Evolutionary conservation across 331 rosid species (phyloP).

Genomic region (Prunus yedoensis): DNA sequence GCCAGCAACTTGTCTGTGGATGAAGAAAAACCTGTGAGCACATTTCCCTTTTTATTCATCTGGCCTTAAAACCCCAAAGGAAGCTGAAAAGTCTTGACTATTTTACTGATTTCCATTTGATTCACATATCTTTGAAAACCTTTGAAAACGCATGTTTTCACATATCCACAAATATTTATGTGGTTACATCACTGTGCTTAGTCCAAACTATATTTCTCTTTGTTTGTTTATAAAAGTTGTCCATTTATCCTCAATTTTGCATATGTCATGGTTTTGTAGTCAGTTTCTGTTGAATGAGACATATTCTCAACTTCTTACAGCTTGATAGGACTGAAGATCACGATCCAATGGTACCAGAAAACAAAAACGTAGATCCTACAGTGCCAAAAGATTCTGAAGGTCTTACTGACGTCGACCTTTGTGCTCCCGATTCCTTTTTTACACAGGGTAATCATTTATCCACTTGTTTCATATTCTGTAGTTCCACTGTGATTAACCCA

Average conservation of each 20-base stretch:
- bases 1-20: slow-evolving; percentile 33
- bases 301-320: slow-evolving; percentile 62
- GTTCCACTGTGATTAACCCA: slow-evolving; percentile 3
- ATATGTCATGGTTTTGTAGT: slow-evolving; percentile 18
- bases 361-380: slow-evolving; percentile 26
- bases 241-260: neutral
- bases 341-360: slow-evolving; percentile 38
- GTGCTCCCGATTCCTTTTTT: slow-evolving; percentile 54
- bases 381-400: slow-evolving; percentile 29
- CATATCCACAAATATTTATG: neutral
- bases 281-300: slow-evolving; percentile 25
- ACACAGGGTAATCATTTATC: slow-evolving; percentile 43
- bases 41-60: slow-evolving; percentile 10
- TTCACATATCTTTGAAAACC: neutral
- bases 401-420: slow-evolving; percentile 35
- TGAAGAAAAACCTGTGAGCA: slow-evolving; percentile 49
- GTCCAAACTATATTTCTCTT: slow-evolving; percentile 17
- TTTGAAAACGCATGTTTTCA: neutral
- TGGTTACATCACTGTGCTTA: neutral
- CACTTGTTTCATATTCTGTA: slow-evolving; percentile 6
- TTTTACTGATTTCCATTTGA: neutral
- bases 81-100: slow-evolving; percentile 16
- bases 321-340: slow-evolving; percentile 47
- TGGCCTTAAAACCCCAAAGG: neutral
- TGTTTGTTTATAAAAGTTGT: slow-evolving; percentile 2